Conservation (phyloP, 257 asterid species). For the Leptodermis oblonga region DNA sequence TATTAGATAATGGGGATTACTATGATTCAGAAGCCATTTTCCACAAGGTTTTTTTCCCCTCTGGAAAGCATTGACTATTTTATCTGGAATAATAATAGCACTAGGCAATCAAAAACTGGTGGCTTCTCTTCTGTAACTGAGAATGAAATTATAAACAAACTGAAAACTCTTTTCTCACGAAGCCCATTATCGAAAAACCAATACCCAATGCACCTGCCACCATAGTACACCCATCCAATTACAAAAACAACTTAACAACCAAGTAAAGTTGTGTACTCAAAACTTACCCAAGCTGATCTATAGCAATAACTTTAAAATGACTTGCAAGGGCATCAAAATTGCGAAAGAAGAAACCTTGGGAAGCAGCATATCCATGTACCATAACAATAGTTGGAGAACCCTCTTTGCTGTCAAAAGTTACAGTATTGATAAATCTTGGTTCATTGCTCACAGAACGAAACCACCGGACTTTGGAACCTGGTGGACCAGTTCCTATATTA, state of each 20-base stretch:
- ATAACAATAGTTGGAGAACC: slow-evolving; percentile 91
- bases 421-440: slow-evolving; percentile 80
- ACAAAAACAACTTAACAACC: not conserved
- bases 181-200: not conserved
- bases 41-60: not conserved
- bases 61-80: not conserved
- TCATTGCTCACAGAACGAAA: slow-evolving; percentile 83
- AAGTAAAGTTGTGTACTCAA: not conserved
- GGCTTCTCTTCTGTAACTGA: not conserved
- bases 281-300: slow-evolving; percentile 94
- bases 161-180: not conserved
- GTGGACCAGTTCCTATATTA: slow-evolving; percentile 87
- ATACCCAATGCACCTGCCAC: not conserved
- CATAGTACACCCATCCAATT: not conserved
- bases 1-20: not conserved
- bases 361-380: slow-evolving; percentile 97
- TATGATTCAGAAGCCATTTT: no score
- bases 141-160: no score
- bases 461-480: slow-evolving; percentile 89
- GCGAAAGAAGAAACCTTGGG: slow-evolving; percentile 97
- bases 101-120: not conserved
- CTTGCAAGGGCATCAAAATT: slow-evolving; percentile 80
- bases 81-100: not conserved
- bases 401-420: slow-evolving; percentile 78
- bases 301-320: slow-evolving; percentile 76